Base-by-base conservation (phyloP, 2,329 filamentous ascomycete species). In the Tothia fuscella region DNA sequence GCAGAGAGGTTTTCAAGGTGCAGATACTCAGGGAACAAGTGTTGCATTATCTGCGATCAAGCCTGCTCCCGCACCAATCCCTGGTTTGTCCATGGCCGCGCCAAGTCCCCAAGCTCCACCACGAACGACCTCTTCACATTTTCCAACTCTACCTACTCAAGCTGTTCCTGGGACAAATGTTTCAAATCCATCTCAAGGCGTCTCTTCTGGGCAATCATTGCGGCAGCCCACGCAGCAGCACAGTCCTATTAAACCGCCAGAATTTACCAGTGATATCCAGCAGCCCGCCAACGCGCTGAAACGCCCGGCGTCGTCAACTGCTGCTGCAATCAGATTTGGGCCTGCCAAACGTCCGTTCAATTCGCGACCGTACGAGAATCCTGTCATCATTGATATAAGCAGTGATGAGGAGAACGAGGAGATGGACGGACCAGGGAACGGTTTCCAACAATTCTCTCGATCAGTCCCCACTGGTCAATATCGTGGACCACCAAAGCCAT, bases 341-440 rank as follows among this genome's bases (percentile, higher is more conserved):
- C 39, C 26, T 16, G 30, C 39, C n/a, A 41, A 41, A 25, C 29
- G 39, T 21, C 30, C 29, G 19, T 25, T 25, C 22, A 25, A 37
- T n/a, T 29, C 9, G 9, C 9, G 26, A 9, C n/a, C 26, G 26
- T n/a, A 29, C n/a, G 26, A 29, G 21, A 25, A 37, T 28, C 25
- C 41, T 14, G 31, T 43, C 2, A 28, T 43, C 41, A 43, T 43
- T 17, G 41, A 43, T 43, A 36, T 43, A 13, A 43, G 41, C n/a
- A 43, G 41, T 24, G 41, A 43, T 14, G 41, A 40, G 5, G 37
- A 40, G 20, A 17, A 32, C 14, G 37, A 32, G 20, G 37, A 37
- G 12, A 16, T 24, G 10, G 38, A 30, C 10, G 39, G 24, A 9
- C 29, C 33, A 21, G 31, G 20, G 31, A 16, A 17, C 16, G 31